Evolutionary conservation across 345 rosid species (phyloP), one percentile per base, ranked within the genome.

Genomic region (Clarkia xantiana): DNA sequence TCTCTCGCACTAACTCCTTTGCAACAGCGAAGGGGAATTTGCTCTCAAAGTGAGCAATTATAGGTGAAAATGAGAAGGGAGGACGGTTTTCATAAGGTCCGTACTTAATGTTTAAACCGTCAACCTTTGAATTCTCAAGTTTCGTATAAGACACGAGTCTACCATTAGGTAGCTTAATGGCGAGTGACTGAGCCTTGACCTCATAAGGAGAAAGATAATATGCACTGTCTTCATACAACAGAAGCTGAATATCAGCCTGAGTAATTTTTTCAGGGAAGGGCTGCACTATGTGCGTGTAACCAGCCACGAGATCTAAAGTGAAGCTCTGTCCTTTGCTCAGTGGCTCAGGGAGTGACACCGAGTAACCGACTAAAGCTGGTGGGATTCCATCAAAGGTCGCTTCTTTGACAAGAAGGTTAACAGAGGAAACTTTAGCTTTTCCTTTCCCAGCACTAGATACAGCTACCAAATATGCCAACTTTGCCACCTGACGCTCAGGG

Each of bases 171-270:
- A 87, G 67, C 50, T 82, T 87, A 57, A 84, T 61, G 60, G 58
- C 66, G 53, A 93, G 69, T 0, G 94, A 74, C 78, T 87, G 99
- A 47, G 58, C 66, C 51, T 84, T 84, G 12, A 82, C 91, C 0
- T 17, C 59, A 45, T 93, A 87, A 50, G 97, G 95, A 44, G 94
- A 72, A 40, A 93, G 81, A 65, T 64, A 87, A 58, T 80, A 52
- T 2, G 88, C 81, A 52, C 77, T 84, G 39, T 87, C 99, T 67
- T 80, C 81, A 60, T 70, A 80, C 62, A 87, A 60, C 23, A 87
- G 84, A 53, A 93, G 93, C 71, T 93, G 99, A 53, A 73, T 68
- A 60, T 84, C 95, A 57, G 79, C 80, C 72, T 93, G 99, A 15
- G 65, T 72, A 17, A 87, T 93, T 65, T 82, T 70, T 73, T 84